A percentile compares a stretch with the other conserved stretches of the same genome.
phyloP scores from a whole-genome alignment of 352 stramenopile genomes.

The Phytophthora pinifolia region DNA sequence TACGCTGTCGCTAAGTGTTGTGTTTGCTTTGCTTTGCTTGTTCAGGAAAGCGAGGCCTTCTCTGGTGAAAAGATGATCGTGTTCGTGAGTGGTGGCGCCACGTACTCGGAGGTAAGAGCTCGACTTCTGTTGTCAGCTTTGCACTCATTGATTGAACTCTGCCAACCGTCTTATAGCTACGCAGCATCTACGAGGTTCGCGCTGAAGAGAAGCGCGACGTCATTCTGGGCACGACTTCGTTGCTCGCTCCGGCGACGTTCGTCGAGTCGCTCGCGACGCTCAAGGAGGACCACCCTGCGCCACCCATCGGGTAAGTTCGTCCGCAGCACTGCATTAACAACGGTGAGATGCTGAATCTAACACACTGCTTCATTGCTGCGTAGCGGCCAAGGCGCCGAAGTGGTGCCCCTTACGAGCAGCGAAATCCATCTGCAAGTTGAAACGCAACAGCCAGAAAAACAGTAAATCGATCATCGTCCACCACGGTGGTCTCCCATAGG shows the following conservation, averaged over 20 bases:
- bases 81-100: slow-evolving; percentile 93
- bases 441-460: slow-evolving; percentile 37
- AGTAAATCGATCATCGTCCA: slow-evolving; percentile 19
- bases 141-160: not conserved
- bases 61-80: slow-evolving; percentile 92
- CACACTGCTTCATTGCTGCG: not conserved
- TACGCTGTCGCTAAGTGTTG: not conserved
- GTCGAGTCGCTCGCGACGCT: slow-evolving; percentile 62
- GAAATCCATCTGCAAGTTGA: slow-evolving; percentile 76
- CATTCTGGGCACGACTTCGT: slow-evolving; percentile 68
- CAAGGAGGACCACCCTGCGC: slow-evolving; percentile 45
- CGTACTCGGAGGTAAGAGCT: slow-evolving; percentile 91
- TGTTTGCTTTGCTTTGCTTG: not conserved
- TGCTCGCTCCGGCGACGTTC: slow-evolving; percentile 59
- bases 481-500: slow-evolving; percentile 10
- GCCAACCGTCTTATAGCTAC: slow-evolving; percentile 42
- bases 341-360: not conserved
- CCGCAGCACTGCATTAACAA: not conserved
- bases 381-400: slow-evolving; percentile 48
- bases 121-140: not conserved
- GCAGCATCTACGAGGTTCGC: slow-evolving; percentile 80
- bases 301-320: slow-evolving; percentile 9
- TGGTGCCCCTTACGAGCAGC: slow-evolving; percentile 53
- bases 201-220: slow-evolving; percentile 69
- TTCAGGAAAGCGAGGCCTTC: slow-evolving; percentile 62